A percentile compares a stretch with the other conserved stretches of the same genome.
phyloP scores from a whole-genome alignment of 371 early-diverging fungal genomes.

The Entomophthora muscae region DNA sequence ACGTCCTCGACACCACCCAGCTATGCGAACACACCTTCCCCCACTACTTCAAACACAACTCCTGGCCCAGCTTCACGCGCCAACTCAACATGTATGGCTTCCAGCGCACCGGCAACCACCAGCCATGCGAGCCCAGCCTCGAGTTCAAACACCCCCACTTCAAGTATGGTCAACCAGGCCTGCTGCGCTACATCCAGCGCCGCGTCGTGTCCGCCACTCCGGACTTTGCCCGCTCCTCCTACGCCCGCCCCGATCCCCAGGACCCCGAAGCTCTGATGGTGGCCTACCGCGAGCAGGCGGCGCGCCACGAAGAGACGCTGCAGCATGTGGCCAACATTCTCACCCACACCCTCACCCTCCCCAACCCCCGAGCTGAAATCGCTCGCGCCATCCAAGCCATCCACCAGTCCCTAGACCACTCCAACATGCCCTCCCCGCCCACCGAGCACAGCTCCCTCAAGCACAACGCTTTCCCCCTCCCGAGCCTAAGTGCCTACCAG shows the following conservation, averaged over 20 bases:
- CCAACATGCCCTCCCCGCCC: neutral
- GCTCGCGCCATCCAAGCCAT: neutral
- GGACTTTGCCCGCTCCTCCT: neutral
- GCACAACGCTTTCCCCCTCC: neutral
- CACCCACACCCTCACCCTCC: neutral
- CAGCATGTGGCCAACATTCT: neutral
- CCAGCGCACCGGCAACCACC: constrained; percentile 14
- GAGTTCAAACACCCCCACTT: neutral
- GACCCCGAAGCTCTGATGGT: neutral
- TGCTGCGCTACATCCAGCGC: neutral
- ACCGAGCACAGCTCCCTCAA: neutral
- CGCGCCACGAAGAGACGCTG: neutral
- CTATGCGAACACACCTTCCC: constrained; percentile 31
- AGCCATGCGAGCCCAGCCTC: neutral
- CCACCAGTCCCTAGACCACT: neutral
- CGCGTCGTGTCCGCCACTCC: neutral
- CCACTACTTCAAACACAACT: constrained; percentile 80
- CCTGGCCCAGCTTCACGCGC: constrained; percentile 83
- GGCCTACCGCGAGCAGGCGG: neutral
- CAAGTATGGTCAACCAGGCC: neutral
- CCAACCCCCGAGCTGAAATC: neutral
- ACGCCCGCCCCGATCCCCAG: neutral
- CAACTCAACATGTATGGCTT: constrained; percentile 90
- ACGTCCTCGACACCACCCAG: neutral
- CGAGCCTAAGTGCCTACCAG: neutral